Base-by-base conservation (phyloP, 306 rosid species). In the Trifolium repens region DNA sequence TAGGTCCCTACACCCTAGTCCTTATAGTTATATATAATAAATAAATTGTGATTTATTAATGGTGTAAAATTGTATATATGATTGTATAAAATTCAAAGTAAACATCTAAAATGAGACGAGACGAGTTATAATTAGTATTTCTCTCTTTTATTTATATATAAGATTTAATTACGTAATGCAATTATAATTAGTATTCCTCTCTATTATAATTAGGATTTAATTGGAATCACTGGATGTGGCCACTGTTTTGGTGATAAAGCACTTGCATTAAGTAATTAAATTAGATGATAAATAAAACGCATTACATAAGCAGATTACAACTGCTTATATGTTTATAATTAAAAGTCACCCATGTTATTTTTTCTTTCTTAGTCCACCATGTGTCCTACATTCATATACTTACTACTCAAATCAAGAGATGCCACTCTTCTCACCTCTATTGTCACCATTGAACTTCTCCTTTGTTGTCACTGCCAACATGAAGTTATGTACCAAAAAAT, bases 281-380 rank as follows among this genome's bases (percentile, higher is more conserved):
- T 61, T 49, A 26, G 59, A 42, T 55, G 79, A 32, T 64, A 16
- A 61, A 57, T 22, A 35, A 66, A 35, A 27, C 5, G 10, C 72
- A 72, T 8, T 53, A 44, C n/a, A 53, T 15, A 63, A 17, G 61
- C 70, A 69, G 8, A 11, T 27, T 27, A 59, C 17, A 57, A 26
- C 78, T 53, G 34, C 73, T 59, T 67, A 69, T 73, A 61, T 14
- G 40, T 17, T 53, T 53, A 24, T 50, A 54, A n/a, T n/a, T n/a
- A 43, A 43, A 60, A 78, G 26, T 69, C 73, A 54, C 60, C 13
- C 30, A 54, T 54, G 14, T 19, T 17, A 17, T 16, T 53, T 7
- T 53, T 53, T 22, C 12, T 53, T 53, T 53, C 27, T 19, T 19
- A 54, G 60, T 14, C 27, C 4, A 77, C 62, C 76, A 60, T 60